phyloP scores from a whole-genome alignment of 2,329 filamentous ascomycete species.

The Colletotrichum endophyticum region DNA sequence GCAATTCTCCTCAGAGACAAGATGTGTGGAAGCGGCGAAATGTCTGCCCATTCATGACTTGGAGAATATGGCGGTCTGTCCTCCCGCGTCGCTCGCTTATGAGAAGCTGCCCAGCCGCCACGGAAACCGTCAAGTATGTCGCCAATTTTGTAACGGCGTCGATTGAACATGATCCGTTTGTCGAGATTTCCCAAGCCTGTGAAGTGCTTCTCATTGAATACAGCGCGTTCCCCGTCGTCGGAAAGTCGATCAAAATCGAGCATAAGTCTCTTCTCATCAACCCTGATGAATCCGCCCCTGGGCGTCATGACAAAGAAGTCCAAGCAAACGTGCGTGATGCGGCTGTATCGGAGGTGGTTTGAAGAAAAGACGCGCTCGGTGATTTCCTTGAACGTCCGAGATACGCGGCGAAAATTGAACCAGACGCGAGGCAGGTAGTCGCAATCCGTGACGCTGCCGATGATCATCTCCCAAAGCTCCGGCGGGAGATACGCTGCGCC shows the following conservation, averaged over 20 bases:
- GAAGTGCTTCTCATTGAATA: not conserved
- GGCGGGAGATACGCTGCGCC: conserved; percentile 5
- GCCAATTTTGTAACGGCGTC: not conserved
- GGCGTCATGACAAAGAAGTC: not conserved
- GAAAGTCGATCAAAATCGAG: not conserved
- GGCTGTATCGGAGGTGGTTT: conserved; percentile 10
- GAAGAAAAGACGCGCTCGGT: conserved; percentile 18
- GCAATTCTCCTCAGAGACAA: conserved; percentile 11
- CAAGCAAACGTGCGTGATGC: conserved; percentile 5
- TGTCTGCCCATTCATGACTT: not conserved
- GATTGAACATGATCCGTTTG: not conserved
- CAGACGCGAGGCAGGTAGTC: conserved; percentile 19
- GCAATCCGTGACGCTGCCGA: conserved; percentile 15
- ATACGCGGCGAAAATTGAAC: conserved; percentile 21
- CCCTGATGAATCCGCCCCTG: not conserved
- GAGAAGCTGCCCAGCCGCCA: not conserved
- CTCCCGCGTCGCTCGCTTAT: not conserved
- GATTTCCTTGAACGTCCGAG: conserved; percentile 4
- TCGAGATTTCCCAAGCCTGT: not conserved
- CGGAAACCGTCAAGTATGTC: not conserved
- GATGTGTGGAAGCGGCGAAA: not conserved
- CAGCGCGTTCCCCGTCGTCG: not conserved
- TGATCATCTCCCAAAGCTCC: conserved; percentile 18
- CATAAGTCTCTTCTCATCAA: not conserved
- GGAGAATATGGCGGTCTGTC: too few relatives aligned